Base-by-base conservation (phyloP, 2,329 filamentous ascomycete species). In the Diaporthe sp. region DNA sequence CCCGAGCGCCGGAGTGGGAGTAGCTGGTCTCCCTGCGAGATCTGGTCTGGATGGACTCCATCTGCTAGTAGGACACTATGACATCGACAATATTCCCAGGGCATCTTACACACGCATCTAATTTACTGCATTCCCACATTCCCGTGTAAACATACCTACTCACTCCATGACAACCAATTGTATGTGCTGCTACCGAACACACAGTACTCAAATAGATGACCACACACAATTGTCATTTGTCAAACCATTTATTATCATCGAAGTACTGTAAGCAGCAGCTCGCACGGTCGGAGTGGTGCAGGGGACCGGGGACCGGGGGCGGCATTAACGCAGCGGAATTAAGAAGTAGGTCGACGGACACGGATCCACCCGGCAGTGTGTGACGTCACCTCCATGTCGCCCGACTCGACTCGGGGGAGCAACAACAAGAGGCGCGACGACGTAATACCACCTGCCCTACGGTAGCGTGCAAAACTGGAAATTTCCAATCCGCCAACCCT, bases 311-410 rank as follows among this genome's bases (percentile, higher is more conserved):
- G 31, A 31, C 63, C 63, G 63, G 28, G 44, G 13, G 42, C 47
- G 65, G 65, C 47, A 55, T 53, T 55, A 55, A 70, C 34, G 34
- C 49, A 70, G 65, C 65, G 65, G 65, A 70, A 70, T 55, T 55
- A 70, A 53, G 28, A 25, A 8, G 22, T 47, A 47, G 20, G 25
- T 22, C 25, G 20, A 31, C n/a, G 22, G 47, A 20, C 39, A 42
- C 49, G 47, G 65, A 70, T 31, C 65, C 65, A 55, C 65, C 49
- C 49, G 65, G 49, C 49, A 17, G 22, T 42, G 65, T 55, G 34
- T 70, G 65, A 70, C 65, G 65, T 70, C 65, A 70, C 65, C 65
- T 22, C 44, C 7, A 13, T 22, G 31, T 25, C 25, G 17, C 31
- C 31, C 13, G 47, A 22, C 22, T 37, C 63, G 31, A 37, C 47